A percentile compares a stretch with the other conserved stretches of the same genome.
phyloP scores from a whole-genome alignment of 495 filamentous ascomycete species.

The Penicillium angulare region DNA sequence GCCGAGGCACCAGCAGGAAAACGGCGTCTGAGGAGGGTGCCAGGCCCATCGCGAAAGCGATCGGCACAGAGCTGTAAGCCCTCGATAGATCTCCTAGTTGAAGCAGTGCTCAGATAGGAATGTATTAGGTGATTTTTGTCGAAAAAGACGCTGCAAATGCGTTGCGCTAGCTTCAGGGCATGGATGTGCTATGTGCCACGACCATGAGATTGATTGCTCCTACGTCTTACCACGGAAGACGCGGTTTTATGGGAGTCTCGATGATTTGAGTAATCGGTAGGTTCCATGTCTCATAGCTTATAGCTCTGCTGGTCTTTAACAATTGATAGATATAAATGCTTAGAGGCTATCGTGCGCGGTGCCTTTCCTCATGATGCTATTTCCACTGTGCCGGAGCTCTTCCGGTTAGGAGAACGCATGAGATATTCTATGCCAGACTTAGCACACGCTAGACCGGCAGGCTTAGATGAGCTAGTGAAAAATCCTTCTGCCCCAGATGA shows the following conservation, averaged over 20 bases:
- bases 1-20: constrained; percentile 1
- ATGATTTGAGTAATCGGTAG: constrained; percentile 43
- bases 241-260: constrained; percentile 51
- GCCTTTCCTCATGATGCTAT: constrained; percentile 44
- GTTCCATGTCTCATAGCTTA: too few relatives aligned
- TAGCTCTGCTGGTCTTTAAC: too few relatives aligned
- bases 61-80: constrained; percentile 4
- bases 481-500: not conserved
- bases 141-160: constrained; percentile 29
- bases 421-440: constrained; percentile 31
- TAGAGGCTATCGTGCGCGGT: constrained; percentile 45
- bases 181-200: constrained; percentile 38
- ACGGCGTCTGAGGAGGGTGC: constrained; percentile 1
- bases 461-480: constrained; percentile 2
- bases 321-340: constrained; percentile 16
- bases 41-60: constrained; percentile 3
- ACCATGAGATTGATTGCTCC: constrained; percentile 40
- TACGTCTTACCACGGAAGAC: constrained; percentile 48
- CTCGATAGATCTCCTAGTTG: not conserved
- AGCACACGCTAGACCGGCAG: too few relatives aligned
- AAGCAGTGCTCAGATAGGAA: not conserved
- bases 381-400: constrained; percentile 32
- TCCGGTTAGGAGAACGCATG: constrained; percentile 26
- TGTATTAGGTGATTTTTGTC: constrained; percentile 4
- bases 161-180: constrained; percentile 29